Evolutionary conservation across 352 stramenopile species (phyloP).

Genomic region (Globisporangium apiculatum): DNA sequence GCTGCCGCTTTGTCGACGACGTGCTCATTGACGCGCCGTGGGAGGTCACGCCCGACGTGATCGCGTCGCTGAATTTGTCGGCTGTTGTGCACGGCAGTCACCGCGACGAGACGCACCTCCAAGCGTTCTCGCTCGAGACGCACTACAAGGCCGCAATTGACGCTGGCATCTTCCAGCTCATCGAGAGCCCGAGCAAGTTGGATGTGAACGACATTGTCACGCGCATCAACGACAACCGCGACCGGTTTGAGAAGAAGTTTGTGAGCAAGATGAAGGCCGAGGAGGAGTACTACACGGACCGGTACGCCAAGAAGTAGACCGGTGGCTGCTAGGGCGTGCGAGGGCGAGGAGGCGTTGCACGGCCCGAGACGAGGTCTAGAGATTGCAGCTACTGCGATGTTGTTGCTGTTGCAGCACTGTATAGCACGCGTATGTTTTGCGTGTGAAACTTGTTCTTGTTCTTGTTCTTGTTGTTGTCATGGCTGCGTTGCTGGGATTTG

Average conservation of each 20-base stretch:
- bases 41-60: constrained; percentile 95
- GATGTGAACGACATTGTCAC: constrained; percentile 85
- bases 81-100: constrained; percentile 85
- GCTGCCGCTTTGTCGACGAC: constrained; percentile 96
- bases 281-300: constrained; percentile 89
- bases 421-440: no score
- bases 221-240: constrained; percentile 86
- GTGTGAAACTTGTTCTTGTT: no score
- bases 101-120: constrained; percentile 62
- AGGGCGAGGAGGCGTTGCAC: neutral
- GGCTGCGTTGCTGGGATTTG: no score
- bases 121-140: constrained; percentile 59
- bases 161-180: constrained; percentile 76
- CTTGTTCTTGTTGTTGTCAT: no score
- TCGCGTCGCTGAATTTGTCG: constrained; percentile 86
- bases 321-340: neutral
- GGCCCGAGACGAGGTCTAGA: neutral
- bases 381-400: no score
- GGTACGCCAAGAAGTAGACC: constrained; percentile 54
- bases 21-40: constrained; percentile 97
- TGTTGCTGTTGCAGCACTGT: no score
- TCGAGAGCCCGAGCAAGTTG: constrained; percentile 65
- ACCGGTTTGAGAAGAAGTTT: constrained; percentile 91
- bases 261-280: constrained; percentile 92
- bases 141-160: constrained; percentile 77